Percentiles rank a stretch among this genome's conserved stretches.
phyloP scores from a whole-genome alignment of 371 early-diverging fungal genomes.

The Basidiobolus meristosporus region DNA sequence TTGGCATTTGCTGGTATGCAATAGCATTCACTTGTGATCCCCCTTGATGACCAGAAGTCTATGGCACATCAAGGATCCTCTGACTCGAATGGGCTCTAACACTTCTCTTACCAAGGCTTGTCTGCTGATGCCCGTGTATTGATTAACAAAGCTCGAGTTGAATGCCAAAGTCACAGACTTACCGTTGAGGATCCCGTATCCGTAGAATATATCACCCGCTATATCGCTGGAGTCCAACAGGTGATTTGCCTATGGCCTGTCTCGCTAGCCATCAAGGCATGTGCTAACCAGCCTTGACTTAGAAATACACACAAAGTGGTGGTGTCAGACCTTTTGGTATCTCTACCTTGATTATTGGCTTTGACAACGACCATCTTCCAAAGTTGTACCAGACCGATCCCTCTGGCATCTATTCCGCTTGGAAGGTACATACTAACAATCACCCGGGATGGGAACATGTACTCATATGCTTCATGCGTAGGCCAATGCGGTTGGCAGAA shows the following conservation, averaged over 20 bases:
- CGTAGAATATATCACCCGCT: slow-evolving; percentile 93
- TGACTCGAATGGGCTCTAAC: neutral
- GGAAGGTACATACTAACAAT: slow-evolving; percentile 69
- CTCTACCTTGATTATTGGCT: slow-evolving; percentile 92
- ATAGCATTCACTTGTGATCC: slow-evolving; percentile 2
- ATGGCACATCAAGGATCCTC: neutral
- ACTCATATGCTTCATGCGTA: too few species aligned
- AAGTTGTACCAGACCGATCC: slow-evolving; percentile 97
- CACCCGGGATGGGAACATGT: too few species aligned
- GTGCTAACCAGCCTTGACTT: slow-evolving; percentile 1
- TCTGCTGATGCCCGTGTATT: slow-evolving; percentile 94
- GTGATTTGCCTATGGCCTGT: slow-evolving; percentile 18
- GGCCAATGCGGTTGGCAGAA: slow-evolving; percentile 93
- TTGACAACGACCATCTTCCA: slow-evolving; percentile 62
- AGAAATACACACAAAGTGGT: slow-evolving; percentile 98
- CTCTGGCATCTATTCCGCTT: slow-evolving; percentile 96
- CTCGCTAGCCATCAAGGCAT: neutral
- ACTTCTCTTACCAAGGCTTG: slow-evolving; percentile 42
- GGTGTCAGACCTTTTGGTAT: slow-evolving; percentile 99
- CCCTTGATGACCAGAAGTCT: neutral
- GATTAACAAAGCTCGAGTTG: slow-evolving; percentile 91
- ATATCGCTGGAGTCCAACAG: slow-evolving; percentile 94
- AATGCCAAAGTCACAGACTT: slow-evolving; percentile 92
- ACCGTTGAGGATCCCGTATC: slow-evolving; percentile 95
- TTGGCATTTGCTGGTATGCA: slow-evolving; percentile 84